Evolutionary conservation across 768 basidiomycete genomes (phyloP).

Genomic region (Dacryopinax primogenitus): DNA sequence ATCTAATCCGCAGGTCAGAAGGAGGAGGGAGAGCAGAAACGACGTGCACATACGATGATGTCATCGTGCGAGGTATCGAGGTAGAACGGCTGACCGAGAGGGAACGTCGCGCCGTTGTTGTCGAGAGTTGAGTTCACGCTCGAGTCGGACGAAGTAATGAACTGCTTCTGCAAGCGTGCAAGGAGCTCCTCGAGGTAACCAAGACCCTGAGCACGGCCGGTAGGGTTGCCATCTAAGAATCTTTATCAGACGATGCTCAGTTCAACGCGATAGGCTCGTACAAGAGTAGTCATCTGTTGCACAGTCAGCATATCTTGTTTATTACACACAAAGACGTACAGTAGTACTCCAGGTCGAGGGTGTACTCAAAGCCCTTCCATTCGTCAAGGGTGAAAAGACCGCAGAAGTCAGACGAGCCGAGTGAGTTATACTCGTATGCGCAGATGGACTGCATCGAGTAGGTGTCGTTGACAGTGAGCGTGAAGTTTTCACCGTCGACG

Average conservation of each 20-base stretch:
- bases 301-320: not conserved
- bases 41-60: slow-evolving; percentile 5
- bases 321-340: not conserved
- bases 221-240: not conserved
- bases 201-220: slow-evolving; percentile 11
- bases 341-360: not conserved
- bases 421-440: slow-evolving; percentile 11
- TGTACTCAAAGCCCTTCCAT: slow-evolving; percentile 12
- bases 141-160: slow-evolving; percentile 10
- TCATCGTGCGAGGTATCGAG: slow-evolving; percentile 9
- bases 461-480: slow-evolving; percentile 13
- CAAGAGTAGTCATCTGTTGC: not conserved
- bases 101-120: slow-evolving; percentile 14
- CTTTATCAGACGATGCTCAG: not conserved
- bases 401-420: not conserved
- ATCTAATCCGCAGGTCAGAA: not conserved
- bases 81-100: slow-evolving; percentile 9
- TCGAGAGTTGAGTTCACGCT: slow-evolving; percentile 13
- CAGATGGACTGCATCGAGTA: slow-evolving; percentile 16
- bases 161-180: slow-evolving; percentile 10
- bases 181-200: slow-evolving; percentile 15
- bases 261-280: not conserved
- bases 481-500: slow-evolving; percentile 6
- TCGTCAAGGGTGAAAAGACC: not conserved
- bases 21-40: not conserved